These are phyloP conservation scores for Ascochyta koolunga DNA, from an alignment of 2,329 filamentous ascomycete genomes.

Conservation along the genomic window DNA sequence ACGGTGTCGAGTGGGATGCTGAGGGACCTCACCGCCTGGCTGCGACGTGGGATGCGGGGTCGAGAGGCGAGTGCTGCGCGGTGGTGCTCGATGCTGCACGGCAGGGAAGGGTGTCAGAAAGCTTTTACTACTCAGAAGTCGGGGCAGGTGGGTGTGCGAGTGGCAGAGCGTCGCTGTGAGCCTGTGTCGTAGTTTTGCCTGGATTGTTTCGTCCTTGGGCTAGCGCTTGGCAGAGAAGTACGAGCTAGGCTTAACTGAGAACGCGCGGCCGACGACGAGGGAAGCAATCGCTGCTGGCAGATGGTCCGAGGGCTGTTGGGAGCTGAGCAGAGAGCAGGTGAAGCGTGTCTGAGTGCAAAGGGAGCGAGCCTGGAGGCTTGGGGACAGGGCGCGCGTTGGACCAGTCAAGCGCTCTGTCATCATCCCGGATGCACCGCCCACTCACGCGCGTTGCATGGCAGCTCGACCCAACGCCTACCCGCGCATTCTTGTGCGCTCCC, in stretches of 20 bases:
- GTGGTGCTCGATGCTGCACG: constrained; percentile 28
- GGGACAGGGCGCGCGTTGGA: constrained; percentile 6
- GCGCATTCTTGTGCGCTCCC: constrained; percentile 11
- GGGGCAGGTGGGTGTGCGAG: constrained; percentile 32
- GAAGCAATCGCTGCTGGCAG: constrained; percentile 8
- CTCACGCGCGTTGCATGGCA: constrained; percentile 9
- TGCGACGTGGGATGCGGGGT: constrained; percentile 24
- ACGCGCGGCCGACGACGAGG: constrained; percentile 24
- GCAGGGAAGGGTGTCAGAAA: constrained; percentile 29
- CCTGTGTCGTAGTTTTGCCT: constrained; percentile 34
- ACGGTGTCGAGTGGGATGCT: constrained; percentile 45
- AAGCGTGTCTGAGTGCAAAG: constrained; percentile 1
- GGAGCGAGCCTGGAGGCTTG: constrained; percentile 5
- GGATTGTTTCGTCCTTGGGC: constrained; percentile 29
- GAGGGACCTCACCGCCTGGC: constrained; percentile 48
- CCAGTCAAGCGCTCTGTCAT: constrained; percentile 19
- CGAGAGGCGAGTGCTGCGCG: constrained; percentile 17
- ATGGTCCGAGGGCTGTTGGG: background rate
- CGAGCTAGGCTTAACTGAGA: constrained; percentile 26
- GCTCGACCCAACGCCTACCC: constrained; percentile 8
- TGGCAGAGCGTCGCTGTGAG: constrained; percentile 38
- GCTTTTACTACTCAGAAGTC: constrained; percentile 23
- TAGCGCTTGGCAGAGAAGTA: constrained; percentile 23
- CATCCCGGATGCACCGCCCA: constrained; percentile 18
- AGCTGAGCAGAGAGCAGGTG: constrained; percentile 3